Evolutionary conservation across 2,329 filamentous ascomycete species (phyloP).

Genomic region (Claviceps monticola): DNA sequence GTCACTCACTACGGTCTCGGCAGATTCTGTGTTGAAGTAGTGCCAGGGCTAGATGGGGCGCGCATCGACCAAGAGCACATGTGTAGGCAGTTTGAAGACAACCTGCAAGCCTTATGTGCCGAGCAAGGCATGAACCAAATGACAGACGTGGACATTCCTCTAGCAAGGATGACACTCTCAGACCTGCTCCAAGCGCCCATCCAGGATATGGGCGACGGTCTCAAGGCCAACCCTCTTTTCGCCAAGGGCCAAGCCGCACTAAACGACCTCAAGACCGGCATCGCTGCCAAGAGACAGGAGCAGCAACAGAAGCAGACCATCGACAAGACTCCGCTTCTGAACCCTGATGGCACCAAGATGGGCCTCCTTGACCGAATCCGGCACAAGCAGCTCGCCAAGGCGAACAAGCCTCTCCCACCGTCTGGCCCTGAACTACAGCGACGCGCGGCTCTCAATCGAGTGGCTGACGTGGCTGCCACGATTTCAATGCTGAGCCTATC

Average conservation of each 20-base stretch:
- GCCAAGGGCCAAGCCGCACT: constrained; percentile 55
- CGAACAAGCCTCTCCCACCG: constrained; percentile 42
- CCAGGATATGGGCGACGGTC: constrained; percentile 15
- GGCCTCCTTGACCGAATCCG: constrained; percentile 65
- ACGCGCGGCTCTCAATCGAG: constrained; percentile 50
- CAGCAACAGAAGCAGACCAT: constrained; percentile 24
- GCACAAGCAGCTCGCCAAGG: constrained; percentile 49
- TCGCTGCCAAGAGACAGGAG: constrained; percentile 38
- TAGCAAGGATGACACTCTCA: constrained; percentile 38
- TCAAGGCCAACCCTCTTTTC: constrained; percentile 41
- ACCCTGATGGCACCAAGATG: constrained; percentile 38
- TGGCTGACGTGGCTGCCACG: constrained; percentile 53
- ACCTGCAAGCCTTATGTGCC: constrained; percentile 33
- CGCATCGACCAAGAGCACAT: constrained; percentile 37
- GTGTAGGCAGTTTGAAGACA: constrained; percentile 39
- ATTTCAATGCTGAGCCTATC: constrained; percentile 50
- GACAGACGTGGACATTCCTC: constrained; percentile 30
- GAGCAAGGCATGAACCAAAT: constrained; percentile 17
- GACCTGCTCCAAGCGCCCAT: constrained; percentile 25
- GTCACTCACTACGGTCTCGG: constrained; percentile 38
- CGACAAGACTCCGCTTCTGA: constrained; percentile 16
- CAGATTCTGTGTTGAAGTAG: constrained; percentile 46
- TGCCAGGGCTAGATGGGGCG: constrained; percentile 19
- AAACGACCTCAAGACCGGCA: constrained; percentile 51
- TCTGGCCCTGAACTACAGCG: constrained; percentile 44